These are phyloP conservation scores for Podosphaera aphanis DNA, from an alignment of 2,329 filamentous ascomycete species.

Conservation along the genomic window DNA sequence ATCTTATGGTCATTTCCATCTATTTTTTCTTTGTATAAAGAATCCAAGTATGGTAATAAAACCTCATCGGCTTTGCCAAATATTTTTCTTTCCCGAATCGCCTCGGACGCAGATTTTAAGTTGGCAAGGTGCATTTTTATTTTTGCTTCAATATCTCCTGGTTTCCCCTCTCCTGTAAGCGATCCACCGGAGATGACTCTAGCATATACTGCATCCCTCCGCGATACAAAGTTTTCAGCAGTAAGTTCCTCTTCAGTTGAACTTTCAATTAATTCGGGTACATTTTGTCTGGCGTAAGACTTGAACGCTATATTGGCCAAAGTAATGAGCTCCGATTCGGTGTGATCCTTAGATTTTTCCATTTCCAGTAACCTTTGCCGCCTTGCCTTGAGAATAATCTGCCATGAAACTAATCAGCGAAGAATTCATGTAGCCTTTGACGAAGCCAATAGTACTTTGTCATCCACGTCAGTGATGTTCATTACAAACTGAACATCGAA, in stretches of 20 bases:
- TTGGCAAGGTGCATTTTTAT: slow-evolving; percentile 46
- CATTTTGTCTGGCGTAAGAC: slow-evolving; percentile 29
- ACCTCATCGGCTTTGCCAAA: slow-evolving; percentile 39
- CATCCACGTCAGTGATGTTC: slow-evolving; percentile 49
- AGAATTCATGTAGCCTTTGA: slow-evolving; percentile 1
- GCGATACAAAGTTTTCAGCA: slow-evolving; percentile 25
- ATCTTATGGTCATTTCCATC: slow-evolving; percentile 43
- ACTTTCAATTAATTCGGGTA: slow-evolving; percentile 24
- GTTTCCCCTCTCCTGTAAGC: slow-evolving; percentile 29
- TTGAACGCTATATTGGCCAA: slow-evolving; percentile 29
- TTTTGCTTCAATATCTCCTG: slow-evolving; percentile 40
- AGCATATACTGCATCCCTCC: slow-evolving; percentile 29
- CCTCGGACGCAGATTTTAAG: slow-evolving; percentile 20
- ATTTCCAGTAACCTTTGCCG: slow-evolving; percentile 64
- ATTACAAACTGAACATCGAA: slow-evolving; percentile 47
- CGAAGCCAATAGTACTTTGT: slow-evolving; percentile 22
- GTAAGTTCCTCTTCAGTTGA: slow-evolving; percentile 21
- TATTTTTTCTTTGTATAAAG: slow-evolving; percentile 35
- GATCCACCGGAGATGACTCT: slow-evolving; percentile 30
- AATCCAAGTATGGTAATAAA: slow-evolving; percentile 63
- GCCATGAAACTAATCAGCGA: slow-evolving; percentile 1
- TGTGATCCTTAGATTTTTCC: slow-evolving; percentile 44
- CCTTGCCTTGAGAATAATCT: slow-evolving; percentile 49
- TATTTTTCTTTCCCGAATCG: slow-evolving; percentile 25
- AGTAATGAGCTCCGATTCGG: slow-evolving; percentile 22